phyloP scores from a whole-genome alignment of 768 basidiomycete species.

The Lactarius pseudohatsudake region DNA sequence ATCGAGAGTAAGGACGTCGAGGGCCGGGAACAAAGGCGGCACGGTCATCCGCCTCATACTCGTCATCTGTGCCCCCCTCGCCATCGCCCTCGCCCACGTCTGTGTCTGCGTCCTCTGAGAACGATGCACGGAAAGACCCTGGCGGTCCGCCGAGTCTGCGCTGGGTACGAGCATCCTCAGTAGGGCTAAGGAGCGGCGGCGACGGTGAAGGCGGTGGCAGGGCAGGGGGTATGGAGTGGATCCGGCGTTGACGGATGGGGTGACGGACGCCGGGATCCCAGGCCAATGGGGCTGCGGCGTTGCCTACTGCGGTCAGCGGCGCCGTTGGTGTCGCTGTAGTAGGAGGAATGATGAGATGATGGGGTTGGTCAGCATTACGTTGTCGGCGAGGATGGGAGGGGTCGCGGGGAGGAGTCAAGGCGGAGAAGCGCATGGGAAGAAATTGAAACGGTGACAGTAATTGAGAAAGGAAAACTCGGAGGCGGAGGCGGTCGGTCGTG shows the following conservation, averaged over 20 bases:
- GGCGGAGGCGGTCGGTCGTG: constrained; percentile 6
- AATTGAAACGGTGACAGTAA: background rate
- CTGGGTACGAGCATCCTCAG: background rate
- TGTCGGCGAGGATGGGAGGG: background rate
- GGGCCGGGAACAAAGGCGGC: constrained; percentile 13
- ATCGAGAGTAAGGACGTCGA: background rate
- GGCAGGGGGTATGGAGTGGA: background rate
- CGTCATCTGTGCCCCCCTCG: background rate
- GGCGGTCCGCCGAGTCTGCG: constrained; percentile 10
- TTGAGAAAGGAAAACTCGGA: constrained; percentile 17
- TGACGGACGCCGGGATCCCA: constrained; percentile 17
- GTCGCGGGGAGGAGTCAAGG: background rate
- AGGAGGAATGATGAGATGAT: background rate
- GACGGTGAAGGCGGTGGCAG: background rate
- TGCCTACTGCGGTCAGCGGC: background rate
- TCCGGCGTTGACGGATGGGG: constrained; percentile 1
- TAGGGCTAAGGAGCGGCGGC: constrained; percentile 1
- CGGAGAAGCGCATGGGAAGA: constrained; percentile 13
- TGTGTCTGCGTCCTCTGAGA: background rate
- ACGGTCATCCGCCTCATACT: background rate
- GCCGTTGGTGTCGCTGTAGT: background rate
- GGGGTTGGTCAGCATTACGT: constrained; percentile 25
- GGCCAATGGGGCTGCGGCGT: background rate
- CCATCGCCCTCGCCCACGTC: background rate
- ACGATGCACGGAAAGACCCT: background rate